A percentile compares a stretch with the other conserved stretches of the same genome.
Evolutionary conservation across 1,139 yeast species (phyloP).

Genomic region (Suhomyces atakaporum): DNA sequence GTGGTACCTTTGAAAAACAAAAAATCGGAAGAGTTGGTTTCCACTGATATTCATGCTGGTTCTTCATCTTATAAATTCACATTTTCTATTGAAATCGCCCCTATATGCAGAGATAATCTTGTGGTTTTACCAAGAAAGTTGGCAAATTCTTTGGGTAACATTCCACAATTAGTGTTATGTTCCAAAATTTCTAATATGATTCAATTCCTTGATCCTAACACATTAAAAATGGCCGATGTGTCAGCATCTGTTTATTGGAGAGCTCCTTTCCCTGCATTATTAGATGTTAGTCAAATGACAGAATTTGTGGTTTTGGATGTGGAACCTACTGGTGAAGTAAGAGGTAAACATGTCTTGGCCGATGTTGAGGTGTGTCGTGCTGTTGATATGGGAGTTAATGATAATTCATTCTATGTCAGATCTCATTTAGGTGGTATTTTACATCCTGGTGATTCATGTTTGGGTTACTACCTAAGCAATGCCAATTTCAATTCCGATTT

Average conservation of each 20-base stretch:
- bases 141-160: constrained; percentile 84
- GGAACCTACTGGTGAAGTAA: constrained; percentile 85
- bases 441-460: constrained; percentile 93
- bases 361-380: constrained; percentile 89
- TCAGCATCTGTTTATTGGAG: constrained; percentile 83
- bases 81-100: constrained; percentile 90
- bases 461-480: constrained; percentile 85
- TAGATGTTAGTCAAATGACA: constrained; percentile 74
- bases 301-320: constrained; percentile 92
- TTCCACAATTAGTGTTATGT: constrained; percentile 82
- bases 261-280: constrained; percentile 74
- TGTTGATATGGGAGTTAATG: constrained; percentile 81
- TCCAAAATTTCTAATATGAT: constrained; percentile 76
- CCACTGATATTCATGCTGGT: constrained; percentile 92
- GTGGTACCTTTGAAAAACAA: constrained; percentile 88
- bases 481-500: constrained; percentile 84
- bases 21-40: constrained; percentile 87
- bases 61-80: constrained; percentile 86
- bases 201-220: constrained; percentile 83
- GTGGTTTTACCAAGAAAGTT: constrained; percentile 84
- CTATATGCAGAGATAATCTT: constrained; percentile 96
- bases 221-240: constrained; percentile 80
- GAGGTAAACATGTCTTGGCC: constrained; percentile 82
- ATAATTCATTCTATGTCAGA: constrained; percentile 75
- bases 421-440: constrained; percentile 91